Base-by-base conservation (phyloP, 1,284 basidiomycete species). In the Peniophora sp. region DNA sequence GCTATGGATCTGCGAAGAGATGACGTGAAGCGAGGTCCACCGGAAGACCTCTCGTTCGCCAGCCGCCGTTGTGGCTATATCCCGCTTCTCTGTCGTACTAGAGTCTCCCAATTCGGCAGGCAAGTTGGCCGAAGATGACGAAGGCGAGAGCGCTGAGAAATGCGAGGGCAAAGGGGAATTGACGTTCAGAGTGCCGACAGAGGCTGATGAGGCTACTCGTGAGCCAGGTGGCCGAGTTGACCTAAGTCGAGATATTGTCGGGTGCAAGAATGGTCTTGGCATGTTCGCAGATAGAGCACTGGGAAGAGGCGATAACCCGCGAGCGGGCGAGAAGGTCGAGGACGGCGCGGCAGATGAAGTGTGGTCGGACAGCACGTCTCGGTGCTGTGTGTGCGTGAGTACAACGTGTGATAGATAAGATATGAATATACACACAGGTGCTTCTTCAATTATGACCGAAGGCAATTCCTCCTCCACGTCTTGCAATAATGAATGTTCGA, bases 171-270 rank as follows among this genome's bases (percentile, higher is more conserved):
- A 71, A 14, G 79, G 79, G 23, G 79, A 79, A 32, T 68, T 56
- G 14, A 68, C 54, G 49, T 73, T 72, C 37, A 75, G 62, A 14
- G 76, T 70, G 46, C 58, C 66, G 42, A 69, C 62, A 58, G 75
- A 78, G 9, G 69, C 74, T 46, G 73, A 73, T 18, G 77, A 81
- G 3, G 72, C 63, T 9, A 70, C 57, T 24, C 72, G 77, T 2
- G 81, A 79, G 24, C 70, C 62, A 49, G 74, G 75, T 15, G 81
- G 78, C 10, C 74, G 75, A 54, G 72, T 77, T 2, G 88, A 89
- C 35, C 92, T 86, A 41, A 96, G 76, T 18, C 92, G 79, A 12
- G 92, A 96, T 8, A 94, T 79, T 23, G 77, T 82, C 1, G 90
- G 89, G 61, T 92, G 88, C 54, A 88, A 61, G 62, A 83, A 83